These are phyloP conservation scores for Nematodospora anomalae DNA, from an alignment of 1,139 yeast genomes.

Conservation along the genomic window DNA sequence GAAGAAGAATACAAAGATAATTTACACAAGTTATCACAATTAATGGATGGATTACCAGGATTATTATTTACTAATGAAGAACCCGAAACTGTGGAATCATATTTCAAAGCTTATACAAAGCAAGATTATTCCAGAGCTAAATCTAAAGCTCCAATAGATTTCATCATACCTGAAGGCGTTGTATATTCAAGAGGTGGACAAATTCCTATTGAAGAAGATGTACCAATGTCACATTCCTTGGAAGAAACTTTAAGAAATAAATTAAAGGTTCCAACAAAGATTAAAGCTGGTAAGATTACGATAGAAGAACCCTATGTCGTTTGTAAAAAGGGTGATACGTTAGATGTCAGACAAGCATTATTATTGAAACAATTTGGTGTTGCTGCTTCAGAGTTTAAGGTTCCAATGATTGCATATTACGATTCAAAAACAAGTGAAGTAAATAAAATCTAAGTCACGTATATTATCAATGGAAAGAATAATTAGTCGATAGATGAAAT, in stretches of 20 bases:
- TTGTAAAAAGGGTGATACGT: conserved; percentile 73
- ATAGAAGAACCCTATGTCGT: conserved; percentile 76
- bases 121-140: conserved; percentile 91
- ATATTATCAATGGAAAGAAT: neutral
- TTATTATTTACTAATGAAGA: conserved; percentile 84
- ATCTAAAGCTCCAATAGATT: conserved; percentile 75
- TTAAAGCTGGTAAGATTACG: conserved; percentile 83
- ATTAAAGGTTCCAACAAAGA: conserved; percentile 86
- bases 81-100: conserved; percentile 79
- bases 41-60: conserved; percentile 73
- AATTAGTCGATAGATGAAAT: neutral
- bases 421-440: conserved; percentile 24
- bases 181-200: conserved; percentile 96
- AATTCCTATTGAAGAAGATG: conserved; percentile 85
- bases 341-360: conserved; percentile 90
- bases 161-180: conserved; percentile 84
- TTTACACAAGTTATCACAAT: conserved; percentile 63
- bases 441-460: neutral
- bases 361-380: conserved; percentile 93
- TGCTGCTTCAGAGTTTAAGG: conserved; percentile 89
- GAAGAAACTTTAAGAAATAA: conserved; percentile 89
- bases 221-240: conserved; percentile 93
- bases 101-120: conserved; percentile 75
- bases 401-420: conserved; percentile 74
- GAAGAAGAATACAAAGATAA: conserved; percentile 91